phyloP scores from a whole-genome alignment of 177 flowering plant species.

The Vitis hybrid region DNA sequence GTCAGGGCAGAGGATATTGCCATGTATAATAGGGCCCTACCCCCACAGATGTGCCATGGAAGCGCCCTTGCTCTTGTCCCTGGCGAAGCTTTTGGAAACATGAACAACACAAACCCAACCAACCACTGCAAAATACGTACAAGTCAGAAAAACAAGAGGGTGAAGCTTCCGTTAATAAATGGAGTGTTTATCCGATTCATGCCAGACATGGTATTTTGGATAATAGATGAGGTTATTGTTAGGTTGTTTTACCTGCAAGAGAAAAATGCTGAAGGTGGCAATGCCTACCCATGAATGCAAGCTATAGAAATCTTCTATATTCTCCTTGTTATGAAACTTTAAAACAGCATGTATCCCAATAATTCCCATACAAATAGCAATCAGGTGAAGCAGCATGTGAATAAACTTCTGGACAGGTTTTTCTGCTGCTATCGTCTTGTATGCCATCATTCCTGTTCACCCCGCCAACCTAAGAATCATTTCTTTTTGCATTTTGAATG shows the following conservation, averaged over 20 bases:
- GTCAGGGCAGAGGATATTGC: slow-evolving; percentile 68
- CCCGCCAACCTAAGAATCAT: neutral
- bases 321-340: slow-evolving; percentile 54
- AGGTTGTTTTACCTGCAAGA: slow-evolving; percentile 57
- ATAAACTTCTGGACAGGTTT: slow-evolving; percentile 33
- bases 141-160: neutral
- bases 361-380: slow-evolving; percentile 54
- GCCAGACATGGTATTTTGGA: no score
- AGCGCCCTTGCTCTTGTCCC: slow-evolving; percentile 24
- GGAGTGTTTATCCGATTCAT: no score
- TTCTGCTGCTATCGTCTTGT: slow-evolving; percentile 48
- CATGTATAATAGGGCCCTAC: slow-evolving; percentile 70
- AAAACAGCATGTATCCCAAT: slow-evolving; percentile 69
- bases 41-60: slow-evolving; percentile 68
- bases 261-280: slow-evolving; percentile 56
- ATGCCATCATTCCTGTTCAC: slow-evolving; percentile 74
- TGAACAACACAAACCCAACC: slow-evolving; percentile 41
- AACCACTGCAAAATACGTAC: slow-evolving; percentile 51
- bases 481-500: neutral
- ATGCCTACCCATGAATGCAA: slow-evolving; percentile 96
- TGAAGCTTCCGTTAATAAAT: no score
- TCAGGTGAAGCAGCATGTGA: slow-evolving; percentile 45
- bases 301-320: slow-evolving; percentile 38
- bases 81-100: slow-evolving; percentile 29
- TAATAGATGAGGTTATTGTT: no score